These are phyloP conservation scores for Zizania latifolia DNA, from an alignment of 176 grass and related monocot genomes.

Conservation along the genomic window DNA sequence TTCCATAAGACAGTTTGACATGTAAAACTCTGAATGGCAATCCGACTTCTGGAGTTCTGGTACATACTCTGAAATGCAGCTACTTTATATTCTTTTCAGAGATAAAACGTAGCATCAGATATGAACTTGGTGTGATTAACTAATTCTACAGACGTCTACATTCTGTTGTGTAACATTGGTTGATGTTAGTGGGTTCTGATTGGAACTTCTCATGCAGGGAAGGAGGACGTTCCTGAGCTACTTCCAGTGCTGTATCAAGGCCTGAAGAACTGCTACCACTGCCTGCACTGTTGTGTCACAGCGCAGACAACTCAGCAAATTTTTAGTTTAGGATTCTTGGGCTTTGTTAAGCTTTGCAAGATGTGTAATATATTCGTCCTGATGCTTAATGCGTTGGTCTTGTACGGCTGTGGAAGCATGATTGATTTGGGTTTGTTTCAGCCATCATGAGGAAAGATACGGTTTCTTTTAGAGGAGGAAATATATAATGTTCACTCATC, in stretches of 20 bases:
- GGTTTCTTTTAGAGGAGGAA: not conserved
- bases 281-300: not conserved
- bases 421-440: not conserved
- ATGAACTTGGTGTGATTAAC: not conserved
- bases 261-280: conserved; percentile 38
- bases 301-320: conserved; percentile 13
- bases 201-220: conserved; percentile 44
- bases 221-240: conserved; percentile 89
- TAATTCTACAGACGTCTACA: not conserved
- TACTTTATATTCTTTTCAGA: not conserved
- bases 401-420: not conserved
- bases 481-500: not conserved
- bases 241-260: conserved; percentile 90
- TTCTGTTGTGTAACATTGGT: not conserved
- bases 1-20: not conserved
- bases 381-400: not conserved
- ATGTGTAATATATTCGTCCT: conserved; percentile 33
- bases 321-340: conserved; percentile 27
- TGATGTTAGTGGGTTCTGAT: conserved; percentile 10
- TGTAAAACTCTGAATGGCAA: not conserved
- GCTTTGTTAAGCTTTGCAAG: conserved; percentile 24
- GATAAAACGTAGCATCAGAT: not conserved
- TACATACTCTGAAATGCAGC: not conserved
- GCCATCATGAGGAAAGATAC: not conserved
- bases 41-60: not conserved